Percentiles rank a stretch among this genome's conserved stretches.
These are phyloP conservation scores for Globisporangium middletonii DNA, from an alignment of 352 stramenopile genomes.

Conservation along the genomic window DNA sequence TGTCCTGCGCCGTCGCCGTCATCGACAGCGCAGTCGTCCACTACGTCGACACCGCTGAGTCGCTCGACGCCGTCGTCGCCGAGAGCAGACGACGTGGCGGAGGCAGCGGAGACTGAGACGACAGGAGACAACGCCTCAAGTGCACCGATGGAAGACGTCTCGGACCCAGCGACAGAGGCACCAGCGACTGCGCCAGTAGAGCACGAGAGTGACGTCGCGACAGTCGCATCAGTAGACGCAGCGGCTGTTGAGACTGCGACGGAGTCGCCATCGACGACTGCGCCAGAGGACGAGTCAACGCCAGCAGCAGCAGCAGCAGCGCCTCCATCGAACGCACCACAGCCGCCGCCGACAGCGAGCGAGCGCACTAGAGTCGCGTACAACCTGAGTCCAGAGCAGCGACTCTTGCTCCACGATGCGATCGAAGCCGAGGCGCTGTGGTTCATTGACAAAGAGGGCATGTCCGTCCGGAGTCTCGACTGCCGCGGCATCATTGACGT, in stretches of 20 bases:
- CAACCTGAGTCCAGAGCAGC: slow-evolving; percentile 27
- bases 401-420: slow-evolving; percentile 63
- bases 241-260: not conserved
- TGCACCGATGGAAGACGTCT: too few relatives aligned
- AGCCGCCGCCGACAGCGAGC: not conserved
- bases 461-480: slow-evolving; percentile 60
- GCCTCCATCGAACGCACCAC: not conserved
- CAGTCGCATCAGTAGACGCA: slow-evolving; percentile 7
- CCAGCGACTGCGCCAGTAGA: not conserved
- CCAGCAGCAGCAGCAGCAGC: not conserved
- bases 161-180: not conserved
- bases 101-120: too few relatives aligned
- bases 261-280: not conserved
- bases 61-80: not conserved
- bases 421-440: slow-evolving; percentile 66
- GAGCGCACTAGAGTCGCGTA: slow-evolving; percentile 1
- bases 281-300: not conserved
- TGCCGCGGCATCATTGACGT: slow-evolving; percentile 45
- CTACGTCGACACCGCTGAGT: not conserved
- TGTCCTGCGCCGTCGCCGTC: slow-evolving; percentile 19
- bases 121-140: too few relatives aligned
- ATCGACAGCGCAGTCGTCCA: too few relatives aligned
- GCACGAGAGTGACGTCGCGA: not conserved
- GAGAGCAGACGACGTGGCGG: too few relatives aligned
- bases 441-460: slow-evolving; percentile 78